phyloP scores from a whole-genome alignment of 1,284 basidiomycete genomes.

The Trichosporon coremiiforme region DNA sequence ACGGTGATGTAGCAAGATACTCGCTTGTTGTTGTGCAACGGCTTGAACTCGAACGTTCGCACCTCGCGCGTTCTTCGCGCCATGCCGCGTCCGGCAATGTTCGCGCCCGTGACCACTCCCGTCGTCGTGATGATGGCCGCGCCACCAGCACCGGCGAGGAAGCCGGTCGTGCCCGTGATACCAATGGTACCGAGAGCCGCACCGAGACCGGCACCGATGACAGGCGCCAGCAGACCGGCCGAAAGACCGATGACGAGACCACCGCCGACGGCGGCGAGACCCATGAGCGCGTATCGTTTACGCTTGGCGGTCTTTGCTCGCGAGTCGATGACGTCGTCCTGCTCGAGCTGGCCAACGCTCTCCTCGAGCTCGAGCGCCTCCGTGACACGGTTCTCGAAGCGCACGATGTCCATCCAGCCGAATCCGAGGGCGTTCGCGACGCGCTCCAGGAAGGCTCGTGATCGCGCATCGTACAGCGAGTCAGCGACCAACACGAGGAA shows the following conservation, averaged over 20 bases:
- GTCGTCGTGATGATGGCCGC: conserved; percentile 92
- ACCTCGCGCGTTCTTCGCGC: conserved; percentile 81
- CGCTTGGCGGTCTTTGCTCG: conserved; percentile 70
- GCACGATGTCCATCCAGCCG: conserved; percentile 86
- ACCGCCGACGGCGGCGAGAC: conserved; percentile 74
- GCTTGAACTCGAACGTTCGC: conserved; percentile 81
- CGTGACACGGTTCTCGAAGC: conserved; percentile 88
- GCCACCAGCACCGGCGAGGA: conserved; percentile 84
- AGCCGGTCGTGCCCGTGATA: conserved; percentile 79
- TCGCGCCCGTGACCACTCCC: conserved; percentile 82
- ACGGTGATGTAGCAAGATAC: conserved; percentile 90
- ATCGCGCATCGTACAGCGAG: conserved; percentile 91
- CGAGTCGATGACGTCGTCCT: conserved; percentile 73
- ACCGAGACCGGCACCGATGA: conserved; percentile 87
- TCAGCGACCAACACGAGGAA: conserved; percentile 92
- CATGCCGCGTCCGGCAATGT: conserved; percentile 88
- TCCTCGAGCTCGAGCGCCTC: conserved; percentile 94
- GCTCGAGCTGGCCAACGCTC: conserved; percentile 75
- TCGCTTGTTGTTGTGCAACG: conserved; percentile 91
- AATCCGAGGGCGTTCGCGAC: conserved; percentile 81
- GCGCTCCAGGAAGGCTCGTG: conserved; percentile 78
- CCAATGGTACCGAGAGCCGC: conserved; percentile 85
- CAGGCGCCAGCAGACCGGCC: conserved; percentile 85
- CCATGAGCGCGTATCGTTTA: conserved; percentile 74
- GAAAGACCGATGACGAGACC: conserved; percentile 91